Evolutionary conservation across 2,329 filamentous ascomycete genomes (phyloP).

Genomic region (Aspergillus hortae): DNA sequence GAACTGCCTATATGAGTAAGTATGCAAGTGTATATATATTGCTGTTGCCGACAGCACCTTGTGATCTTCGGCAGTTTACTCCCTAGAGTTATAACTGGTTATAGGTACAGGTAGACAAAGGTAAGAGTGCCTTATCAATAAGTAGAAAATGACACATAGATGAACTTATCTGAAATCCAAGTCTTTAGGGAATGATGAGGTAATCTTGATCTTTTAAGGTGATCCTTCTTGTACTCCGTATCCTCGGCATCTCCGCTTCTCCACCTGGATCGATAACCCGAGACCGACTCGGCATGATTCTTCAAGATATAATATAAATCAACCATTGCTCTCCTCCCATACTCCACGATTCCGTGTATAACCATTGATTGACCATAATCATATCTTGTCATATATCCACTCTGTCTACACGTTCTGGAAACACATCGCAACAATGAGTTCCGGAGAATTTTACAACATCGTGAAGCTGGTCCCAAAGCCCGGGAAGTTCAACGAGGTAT

Average conservation of each 20-base stretch:
- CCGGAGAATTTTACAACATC: conserved; percentile 16
- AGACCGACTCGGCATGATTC: not conserved
- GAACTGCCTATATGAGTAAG: too few relatives aligned
- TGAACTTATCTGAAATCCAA: not conserved
- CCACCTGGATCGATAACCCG: not conserved
- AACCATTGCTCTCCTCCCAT: not conserved
- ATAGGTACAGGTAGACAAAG: too few relatives aligned
- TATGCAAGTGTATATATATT: too few relatives aligned
- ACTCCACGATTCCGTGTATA: not conserved
- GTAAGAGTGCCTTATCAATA: too few relatives aligned
- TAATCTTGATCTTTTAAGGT: not conserved
- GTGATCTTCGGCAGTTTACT: too few relatives aligned
- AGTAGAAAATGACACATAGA: not conserved
- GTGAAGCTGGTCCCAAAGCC: conserved; percentile 19
- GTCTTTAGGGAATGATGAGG: not conserved
- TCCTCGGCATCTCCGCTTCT: conserved; percentile 10
- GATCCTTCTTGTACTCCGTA: not conserved
- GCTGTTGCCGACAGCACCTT: too few relatives aligned
- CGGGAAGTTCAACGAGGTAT: conserved; percentile 17
- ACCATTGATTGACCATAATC: too few relatives aligned
- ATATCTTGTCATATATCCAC: too few relatives aligned
- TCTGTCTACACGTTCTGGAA: not conserved
- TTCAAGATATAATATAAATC: not conserved
- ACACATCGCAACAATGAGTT: conserved; percentile 6
- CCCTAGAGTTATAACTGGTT: too few relatives aligned